Base-by-base conservation (phyloP, 2,329 filamentous ascomycete genomes). In the Chrysoporthe cubensis region DNA sequence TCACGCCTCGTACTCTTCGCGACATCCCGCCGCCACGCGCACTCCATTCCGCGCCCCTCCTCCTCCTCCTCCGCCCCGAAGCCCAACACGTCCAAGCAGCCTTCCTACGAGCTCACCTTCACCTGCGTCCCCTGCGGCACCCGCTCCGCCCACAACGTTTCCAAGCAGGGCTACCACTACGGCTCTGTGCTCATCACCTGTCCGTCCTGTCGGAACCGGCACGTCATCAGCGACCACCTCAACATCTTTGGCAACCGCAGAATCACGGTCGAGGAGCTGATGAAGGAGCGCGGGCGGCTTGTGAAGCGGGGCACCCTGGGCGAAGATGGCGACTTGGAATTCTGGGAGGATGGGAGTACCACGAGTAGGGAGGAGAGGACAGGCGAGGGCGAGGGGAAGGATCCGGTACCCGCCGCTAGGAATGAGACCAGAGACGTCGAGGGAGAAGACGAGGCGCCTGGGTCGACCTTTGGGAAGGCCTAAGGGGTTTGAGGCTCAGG, bases 151-250 rank as follows among this genome's bases (percentile, higher is more conserved):
- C 96, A 99, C 80, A 87, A 87, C 62, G 84, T 99, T 74, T 93
- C 93, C 42, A 97, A 98, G 79, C 96, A 98, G 76, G 96, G 93
- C 43, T 99, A 99, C 77, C 94, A 98, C 79, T 85, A 90, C 71
- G 96, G 96, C 46, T 95, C 93, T 1, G 91, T 96, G 4, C 83
- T 99, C 67, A 94, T 98, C 71, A 90, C 91, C 44, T 99, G 96
- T 77, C 95, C 96, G 0, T 83, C 84, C 3, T 99, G 96, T 80
- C 89, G 90, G 75, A 94, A 93, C 76, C 87, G 94, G 34, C 96
- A 99, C 81, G 81, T 99, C 72, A 98, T 99, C 74, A 91, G 89
- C 75, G 96, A 99, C 78, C 92, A 99, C 78, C 81, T 99, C 54
- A 80, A 82, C 72, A 92, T 95, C 61, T 96, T 96, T 75, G 90